Evolutionary conservation across 176 grass and related monocot genomes (phyloP).

Genomic region (Zoysia pacifica): DNA sequence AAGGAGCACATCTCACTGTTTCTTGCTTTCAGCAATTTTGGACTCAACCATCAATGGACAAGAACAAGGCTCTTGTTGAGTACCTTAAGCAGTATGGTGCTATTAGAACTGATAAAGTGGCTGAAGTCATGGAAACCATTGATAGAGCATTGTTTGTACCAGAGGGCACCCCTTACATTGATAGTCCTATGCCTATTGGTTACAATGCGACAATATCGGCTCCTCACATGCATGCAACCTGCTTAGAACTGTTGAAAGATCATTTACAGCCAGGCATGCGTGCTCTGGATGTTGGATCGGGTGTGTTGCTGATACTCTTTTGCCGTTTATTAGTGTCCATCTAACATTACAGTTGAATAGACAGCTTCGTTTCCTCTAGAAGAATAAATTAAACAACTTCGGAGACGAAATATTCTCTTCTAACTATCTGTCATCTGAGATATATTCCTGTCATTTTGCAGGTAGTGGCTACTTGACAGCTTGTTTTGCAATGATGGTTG

Average conservation of each 20-base stretch:
- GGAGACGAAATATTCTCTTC: not conserved
- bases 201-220: constrained; percentile 84
- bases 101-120: constrained; percentile 57
- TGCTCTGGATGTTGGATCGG: constrained; percentile 88
- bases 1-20: not conserved
- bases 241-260: constrained; percentile 76
- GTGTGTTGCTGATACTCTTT: constrained; percentile 23
- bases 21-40: constrained; percentile 63
- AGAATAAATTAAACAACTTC: not conserved
- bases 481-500: constrained; percentile 85
- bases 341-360: not conserved
- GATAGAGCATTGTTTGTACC: constrained; percentile 71
- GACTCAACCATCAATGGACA: constrained; percentile 59
- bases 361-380: not conserved
- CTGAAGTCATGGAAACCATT: constrained; percentile 69
- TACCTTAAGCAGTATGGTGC: constrained; percentile 58
- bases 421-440: not conserved
- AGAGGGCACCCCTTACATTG: constrained; percentile 57
- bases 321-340: not conserved
- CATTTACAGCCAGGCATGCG: constrained; percentile 75
- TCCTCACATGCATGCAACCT: constrained; percentile 85
- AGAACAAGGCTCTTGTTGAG: constrained; percentile 70
- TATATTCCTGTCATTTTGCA: constrained; percentile 14
- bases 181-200: constrained; percentile 82
- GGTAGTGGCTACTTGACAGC: constrained; percentile 86